Evolutionary conservation across 805 yeast genomes (phyloP).

Genomic region (Metschnikowia borealis): DNA sequence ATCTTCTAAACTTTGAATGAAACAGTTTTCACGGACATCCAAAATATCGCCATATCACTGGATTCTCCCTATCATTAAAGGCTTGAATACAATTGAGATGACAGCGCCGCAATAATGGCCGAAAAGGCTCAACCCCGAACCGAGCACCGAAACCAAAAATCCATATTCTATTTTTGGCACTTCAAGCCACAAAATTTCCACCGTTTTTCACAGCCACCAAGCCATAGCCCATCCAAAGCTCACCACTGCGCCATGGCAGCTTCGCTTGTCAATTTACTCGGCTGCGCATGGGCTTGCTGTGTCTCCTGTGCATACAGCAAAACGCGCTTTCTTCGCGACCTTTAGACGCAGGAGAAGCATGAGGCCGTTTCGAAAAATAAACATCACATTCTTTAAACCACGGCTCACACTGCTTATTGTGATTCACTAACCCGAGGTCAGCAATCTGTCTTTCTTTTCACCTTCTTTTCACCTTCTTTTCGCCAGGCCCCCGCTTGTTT

Average conservation of each 20-base stretch:
- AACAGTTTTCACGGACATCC: too few species aligned
- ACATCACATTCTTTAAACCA: constrained; percentile 1
- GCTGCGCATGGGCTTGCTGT: constrained; percentile 1
- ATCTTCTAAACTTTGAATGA: too few species aligned
- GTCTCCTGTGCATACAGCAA: neutral
- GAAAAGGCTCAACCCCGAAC: too few species aligned
- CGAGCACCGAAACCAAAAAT: too few species aligned
- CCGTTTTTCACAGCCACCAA: too few species aligned
- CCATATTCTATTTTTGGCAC: too few species aligned
- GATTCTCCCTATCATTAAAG: too few species aligned
- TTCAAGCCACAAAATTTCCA: too few species aligned
- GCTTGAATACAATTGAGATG: too few species aligned
- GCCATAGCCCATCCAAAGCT: neutral
- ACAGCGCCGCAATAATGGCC: too few species aligned
- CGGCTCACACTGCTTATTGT: neutral
- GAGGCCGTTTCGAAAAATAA: constrained; percentile 2
- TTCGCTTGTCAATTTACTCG: neutral
- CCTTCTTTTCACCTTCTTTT: neutral
- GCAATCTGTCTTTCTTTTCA: too few species aligned
- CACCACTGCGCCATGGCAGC: neutral
- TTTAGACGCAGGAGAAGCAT: constrained; percentile 5
- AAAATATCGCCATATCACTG: too few species aligned
- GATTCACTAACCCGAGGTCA: neutral
- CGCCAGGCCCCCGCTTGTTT: neutral
- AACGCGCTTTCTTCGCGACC: constrained; percentile 6